Evolutionary conservation across 371 early-diverging fungal genomes (phyloP), one percentile per base, ranked within the genome.

Genomic region (Mortierella sp.): DNA sequence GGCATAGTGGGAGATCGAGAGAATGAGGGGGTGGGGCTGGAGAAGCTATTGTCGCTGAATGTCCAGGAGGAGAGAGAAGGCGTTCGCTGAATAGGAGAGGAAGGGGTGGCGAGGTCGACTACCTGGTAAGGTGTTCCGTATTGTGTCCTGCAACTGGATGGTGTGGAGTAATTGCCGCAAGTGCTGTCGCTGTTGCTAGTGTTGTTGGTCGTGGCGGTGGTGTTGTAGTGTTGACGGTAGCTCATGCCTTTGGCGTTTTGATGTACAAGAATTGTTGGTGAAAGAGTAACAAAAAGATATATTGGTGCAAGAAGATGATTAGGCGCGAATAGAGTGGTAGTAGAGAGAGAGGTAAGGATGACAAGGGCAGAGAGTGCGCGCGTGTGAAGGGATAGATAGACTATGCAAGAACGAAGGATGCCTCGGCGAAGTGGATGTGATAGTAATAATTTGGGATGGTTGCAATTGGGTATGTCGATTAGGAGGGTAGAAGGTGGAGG

Each of bases 131-230:
- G 46, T 24, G 71, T 41, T 11, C 71, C 76, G 56, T 54, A 70
- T 27, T 75, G 51, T 70, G 76, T 38, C 4, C 76, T 49, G 55
- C 76, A 76, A 24, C 56, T 76, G 14, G 76, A 70, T 41, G 76
- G 58, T 76, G 71, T 44, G 3, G 76, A 44, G 32, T 49, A 76
- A 41, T 55, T 27, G 74, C 27, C 74, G 55, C 74, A 51, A 55
- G 38, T 65, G 65, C 38, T 75, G n/a, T 51, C 44, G 58, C 41
- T 60, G 35, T 51, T 65, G 65, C 8, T 75, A 21, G 38, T 43
- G 58, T 29, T 54, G 46, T 27, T 63, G 49, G 21, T 35, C 49
- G 46, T 75, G 24, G 35, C 24, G 46, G 35, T 35, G 46, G 49
- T 46, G 68, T 8, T 38, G 38, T 41, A 54, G 49, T 68, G 63